phyloP scores from a whole-genome alignment of 1,139 yeast species.

The Blastobotrys elegans region DNA sequence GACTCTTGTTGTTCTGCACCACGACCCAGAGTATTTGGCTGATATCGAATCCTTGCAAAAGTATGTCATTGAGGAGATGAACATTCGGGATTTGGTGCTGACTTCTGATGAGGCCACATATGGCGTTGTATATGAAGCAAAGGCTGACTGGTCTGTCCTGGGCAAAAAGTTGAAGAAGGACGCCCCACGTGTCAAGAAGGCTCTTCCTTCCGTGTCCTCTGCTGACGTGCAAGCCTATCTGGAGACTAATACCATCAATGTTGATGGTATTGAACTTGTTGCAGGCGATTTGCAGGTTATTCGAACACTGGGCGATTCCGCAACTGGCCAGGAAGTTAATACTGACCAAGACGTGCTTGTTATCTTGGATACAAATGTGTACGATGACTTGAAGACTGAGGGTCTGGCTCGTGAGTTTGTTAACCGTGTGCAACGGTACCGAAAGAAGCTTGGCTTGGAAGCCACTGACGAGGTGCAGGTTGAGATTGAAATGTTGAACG shows the following conservation, averaged over 20 bases:
- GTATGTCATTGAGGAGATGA: constrained; percentile 85
- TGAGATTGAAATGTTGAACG: constrained; percentile 67
- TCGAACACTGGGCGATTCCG: constrained; percentile 74
- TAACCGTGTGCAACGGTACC: constrained; percentile 94
- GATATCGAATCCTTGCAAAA: constrained; percentile 75
- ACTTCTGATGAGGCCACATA: constrained; percentile 89
- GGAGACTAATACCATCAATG: constrained; percentile 66
- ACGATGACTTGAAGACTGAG: constrained; percentile 86
- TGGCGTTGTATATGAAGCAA: constrained; percentile 88
- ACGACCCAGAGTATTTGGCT: constrained; percentile 64
- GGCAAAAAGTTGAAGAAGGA: constrained; percentile 97
- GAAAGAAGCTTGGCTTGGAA: constrained; percentile 93
- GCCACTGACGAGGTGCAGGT: constrained; percentile 94
- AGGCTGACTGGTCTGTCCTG: constrained; percentile 98
- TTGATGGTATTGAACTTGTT: constrained; percentile 84
- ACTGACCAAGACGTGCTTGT: constrained; percentile 84
- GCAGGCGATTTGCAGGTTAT: constrained; percentile 85
- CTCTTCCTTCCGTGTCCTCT: constrained; percentile 75
- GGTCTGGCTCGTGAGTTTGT: constrained; percentile 95
- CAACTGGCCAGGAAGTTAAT: constrained; percentile 76
- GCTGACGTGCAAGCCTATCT: constrained; percentile 77
- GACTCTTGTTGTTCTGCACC: constrained; percentile 78
- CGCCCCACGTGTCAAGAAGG: constrained; percentile 90
- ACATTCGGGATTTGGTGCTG: constrained; percentile 80
- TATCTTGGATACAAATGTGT: constrained; percentile 80